These are phyloP conservation scores for Leccinum uliginosum DNA, from an alignment of 768 basidiomycete genomes.

Conservation along the genomic window DNA sequence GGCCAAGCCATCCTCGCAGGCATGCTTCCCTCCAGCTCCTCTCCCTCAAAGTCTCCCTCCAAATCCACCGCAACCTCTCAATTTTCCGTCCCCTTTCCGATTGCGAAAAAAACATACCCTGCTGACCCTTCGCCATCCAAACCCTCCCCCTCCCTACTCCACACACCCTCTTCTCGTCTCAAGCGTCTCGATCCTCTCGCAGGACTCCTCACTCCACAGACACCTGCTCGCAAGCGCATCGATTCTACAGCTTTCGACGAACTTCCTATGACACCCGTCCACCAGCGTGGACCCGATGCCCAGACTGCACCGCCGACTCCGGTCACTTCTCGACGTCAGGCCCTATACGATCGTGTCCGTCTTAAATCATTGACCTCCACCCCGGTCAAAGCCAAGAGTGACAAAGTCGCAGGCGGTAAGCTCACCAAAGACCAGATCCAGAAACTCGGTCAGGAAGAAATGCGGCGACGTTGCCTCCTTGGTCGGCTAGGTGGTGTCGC, in stretches of 20 bases:
- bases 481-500: constrained; percentile 77
- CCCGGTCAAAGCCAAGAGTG: constrained; percentile 53
- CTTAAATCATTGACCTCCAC: constrained; percentile 65
- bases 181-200: constrained; percentile 31
- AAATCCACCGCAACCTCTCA: constrained; percentile 23
- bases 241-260: constrained; percentile 35
- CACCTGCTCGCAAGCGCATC: constrained; percentile 42
- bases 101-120: constrained; percentile 30
- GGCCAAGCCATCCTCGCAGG: constrained; percentile 32
- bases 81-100: constrained; percentile 42
- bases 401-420: constrained; percentile 38
- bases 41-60: constrained; percentile 39
- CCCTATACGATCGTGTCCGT: constrained; percentile 76
- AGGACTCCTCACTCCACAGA: constrained; percentile 35
- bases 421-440: constrained; percentile 64
- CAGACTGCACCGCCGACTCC: constrained; percentile 64
- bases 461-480: constrained; percentile 69
- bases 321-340: constrained; percentile 69
- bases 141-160: constrained; percentile 49
- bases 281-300: constrained; percentile 53
- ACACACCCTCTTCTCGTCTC: constrained; percentile 57
- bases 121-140: constrained; percentile 43
- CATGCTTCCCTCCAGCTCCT: constrained; percentile 29
- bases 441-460: constrained; percentile 73
- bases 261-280: constrained; percentile 64